Base-by-base conservation (phyloP, 176 grass and related monocot species). In the Carex scoparia region DNA sequence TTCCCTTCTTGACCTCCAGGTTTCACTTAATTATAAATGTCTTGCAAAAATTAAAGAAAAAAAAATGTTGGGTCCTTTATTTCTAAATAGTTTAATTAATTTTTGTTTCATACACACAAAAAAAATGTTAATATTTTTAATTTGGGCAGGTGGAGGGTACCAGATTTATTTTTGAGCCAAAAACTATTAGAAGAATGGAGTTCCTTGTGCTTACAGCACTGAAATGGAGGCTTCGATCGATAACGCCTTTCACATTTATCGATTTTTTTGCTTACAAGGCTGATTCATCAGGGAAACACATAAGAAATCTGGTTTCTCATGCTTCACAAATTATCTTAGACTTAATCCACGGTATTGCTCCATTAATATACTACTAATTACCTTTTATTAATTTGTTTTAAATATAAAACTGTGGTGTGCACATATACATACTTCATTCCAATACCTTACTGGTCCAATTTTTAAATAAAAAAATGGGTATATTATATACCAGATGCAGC, bases 141-240 rank as follows among this genome's bases (percentile, higher is more conserved):
- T 54, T 18, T 83, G 40, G 62, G 9, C 44, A 89, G 87, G 87
- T 89, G 61, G 87, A 82, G 76, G 83, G 56, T 6, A 40, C 87
- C 37, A 85, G 40, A 38, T 86, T 84, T 83, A 59, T 93, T 13
- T 93, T 93, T 27, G 91, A 93, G 33, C 84, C 91, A 76, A 78
- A 71, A 46, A 93, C 86, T 5, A 80, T 93, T 23, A 82, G 56
- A 46, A 85, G 88, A 49, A 93, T 93, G 91, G 91, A 93, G 91
- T 89, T 90, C 38, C 84, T 93, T 44, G 86, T 93, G 66, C 88
- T 93, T 4, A 32, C 54, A 0, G 79, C 89, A 80, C n/a, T 94
- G 66, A 85, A 89, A 80, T 94, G 92, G 92, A 84, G 85, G 79
- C 87, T 91, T 54, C 73, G 83, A 69, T 86, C 85, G 5, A 56